These are phyloP conservation scores for Crepidotus variabilis DNA, from an alignment of 768 basidiomycete species.

Conservation along the genomic window DNA sequence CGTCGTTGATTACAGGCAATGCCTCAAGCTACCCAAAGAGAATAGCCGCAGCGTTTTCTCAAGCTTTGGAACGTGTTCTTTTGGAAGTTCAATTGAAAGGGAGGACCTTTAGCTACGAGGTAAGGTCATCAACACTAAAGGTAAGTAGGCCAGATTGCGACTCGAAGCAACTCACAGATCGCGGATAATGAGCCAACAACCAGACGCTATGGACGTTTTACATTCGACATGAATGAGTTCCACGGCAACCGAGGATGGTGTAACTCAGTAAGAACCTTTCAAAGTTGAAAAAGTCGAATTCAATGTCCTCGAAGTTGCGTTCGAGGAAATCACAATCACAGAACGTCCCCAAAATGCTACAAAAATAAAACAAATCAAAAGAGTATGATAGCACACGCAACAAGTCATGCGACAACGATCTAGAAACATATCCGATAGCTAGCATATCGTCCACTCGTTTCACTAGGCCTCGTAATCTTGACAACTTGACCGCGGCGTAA, in stretches of 20 bases:
- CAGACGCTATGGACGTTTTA: too few species aligned
- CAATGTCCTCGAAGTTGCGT: too few species aligned
- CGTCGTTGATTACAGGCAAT: not conserved
- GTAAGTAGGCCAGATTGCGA: not conserved
- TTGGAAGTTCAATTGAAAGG: not conserved
- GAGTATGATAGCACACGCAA: not conserved
- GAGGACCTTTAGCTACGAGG: not conserved
- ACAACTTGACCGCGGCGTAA: conserved; percentile 94
- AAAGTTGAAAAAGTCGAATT: too few species aligned
- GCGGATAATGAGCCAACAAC: too few species aligned
- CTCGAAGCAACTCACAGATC: too few species aligned
- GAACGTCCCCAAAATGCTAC: too few species aligned
- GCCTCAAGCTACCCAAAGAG: not conserved
- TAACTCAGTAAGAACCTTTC: too few species aligned
- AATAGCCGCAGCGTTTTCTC: not conserved
- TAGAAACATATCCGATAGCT: conserved; percentile 91
- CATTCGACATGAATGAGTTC: too few species aligned
- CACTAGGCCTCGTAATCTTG: conserved; percentile 95
- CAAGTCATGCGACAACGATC: not conserved
- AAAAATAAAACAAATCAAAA: too few species aligned
- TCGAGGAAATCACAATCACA: too few species aligned
- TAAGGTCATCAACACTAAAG: not conserved
- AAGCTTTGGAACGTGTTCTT: not conserved
- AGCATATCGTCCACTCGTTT: conserved; percentile 92
- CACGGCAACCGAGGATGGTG: too few species aligned